Evolutionary conservation across 2,329 filamentous ascomycete species (phyloP).

Genomic region (Fusarium humuli): DNA sequence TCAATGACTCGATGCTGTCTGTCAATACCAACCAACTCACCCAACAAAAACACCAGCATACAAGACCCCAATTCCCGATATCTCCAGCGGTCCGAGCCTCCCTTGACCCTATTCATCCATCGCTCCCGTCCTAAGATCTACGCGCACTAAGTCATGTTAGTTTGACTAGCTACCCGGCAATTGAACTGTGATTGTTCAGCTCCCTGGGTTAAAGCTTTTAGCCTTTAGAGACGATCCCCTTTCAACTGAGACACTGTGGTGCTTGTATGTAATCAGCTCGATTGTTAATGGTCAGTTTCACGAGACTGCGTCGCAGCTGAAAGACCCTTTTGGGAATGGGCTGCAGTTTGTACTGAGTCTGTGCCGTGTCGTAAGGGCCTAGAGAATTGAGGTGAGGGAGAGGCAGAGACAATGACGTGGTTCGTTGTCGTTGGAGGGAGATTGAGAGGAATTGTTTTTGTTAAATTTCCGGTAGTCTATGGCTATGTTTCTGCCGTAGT

Average conservation of each 20-base stretch:
- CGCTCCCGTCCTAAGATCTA: not conserved
- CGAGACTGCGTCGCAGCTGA: constrained; percentile 26
- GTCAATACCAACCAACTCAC: not conserved
- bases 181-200: constrained; percentile 1
- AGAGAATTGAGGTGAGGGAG: constrained; percentile 1
- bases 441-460: not conserved
- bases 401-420: constrained; percentile 30
- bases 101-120: not conserved
- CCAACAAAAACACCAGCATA: not conserved
- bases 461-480: not conserved
- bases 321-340: constrained; percentile 31
- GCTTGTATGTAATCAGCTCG: constrained; percentile 3
- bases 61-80: not conserved
- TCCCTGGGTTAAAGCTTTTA: not conserved
- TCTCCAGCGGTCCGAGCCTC: constrained; percentile 20
- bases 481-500: not conserved
- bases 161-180: constrained; percentile 4
- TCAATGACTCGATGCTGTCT: not conserved
- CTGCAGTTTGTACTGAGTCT: not conserved
- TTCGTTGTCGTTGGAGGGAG: constrained; percentile 4
- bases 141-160: not conserved
- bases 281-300: constrained; percentile 2
- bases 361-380: not conserved
- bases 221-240: not conserved
- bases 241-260: constrained; percentile 29